Conservation (phyloP, 371 early-diverging fungal genomes). For the Zancudomyces culisetae region DNA sequence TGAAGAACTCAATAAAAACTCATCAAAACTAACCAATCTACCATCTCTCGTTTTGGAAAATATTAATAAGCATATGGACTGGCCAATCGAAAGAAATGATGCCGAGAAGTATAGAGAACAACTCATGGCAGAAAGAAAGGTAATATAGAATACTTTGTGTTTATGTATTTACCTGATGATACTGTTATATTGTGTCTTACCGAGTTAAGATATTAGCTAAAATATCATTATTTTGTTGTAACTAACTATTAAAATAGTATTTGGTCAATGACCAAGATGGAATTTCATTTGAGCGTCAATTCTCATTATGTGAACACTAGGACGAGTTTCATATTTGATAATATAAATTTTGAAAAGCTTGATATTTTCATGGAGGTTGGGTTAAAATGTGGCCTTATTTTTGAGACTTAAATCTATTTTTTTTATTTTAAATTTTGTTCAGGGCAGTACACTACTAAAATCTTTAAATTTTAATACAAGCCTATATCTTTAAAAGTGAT, state of each 20-base stretch:
- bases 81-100: background rate
- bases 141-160: background rate
- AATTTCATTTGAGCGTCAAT: slow-evolving; percentile 1
- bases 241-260: too few species aligned
- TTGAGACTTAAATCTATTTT: too few species aligned
- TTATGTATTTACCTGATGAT: background rate
- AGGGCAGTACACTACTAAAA: too few species aligned
- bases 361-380: too few species aligned
- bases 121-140: slow-evolving; percentile 3
- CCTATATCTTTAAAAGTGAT: too few species aligned
- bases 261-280: background rate
- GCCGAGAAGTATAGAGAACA: background rate
- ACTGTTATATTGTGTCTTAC: background rate
- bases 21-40: background rate
- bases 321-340: too few species aligned
- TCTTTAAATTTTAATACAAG: too few species aligned
- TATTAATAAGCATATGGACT: background rate
- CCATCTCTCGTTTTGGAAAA: background rate
- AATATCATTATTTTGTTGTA: background rate
- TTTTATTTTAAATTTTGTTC: too few species aligned
- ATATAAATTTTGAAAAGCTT: too few species aligned
- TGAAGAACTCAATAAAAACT: background rate
- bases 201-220: background rate
- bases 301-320: slow-evolving; percentile 3
- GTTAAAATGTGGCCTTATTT: too few species aligned